Evolutionary conservation across 257 asterid genomes (phyloP), one percentile per base, ranked within the genome.

Genomic region (Solanum appendiculatum): DNA sequence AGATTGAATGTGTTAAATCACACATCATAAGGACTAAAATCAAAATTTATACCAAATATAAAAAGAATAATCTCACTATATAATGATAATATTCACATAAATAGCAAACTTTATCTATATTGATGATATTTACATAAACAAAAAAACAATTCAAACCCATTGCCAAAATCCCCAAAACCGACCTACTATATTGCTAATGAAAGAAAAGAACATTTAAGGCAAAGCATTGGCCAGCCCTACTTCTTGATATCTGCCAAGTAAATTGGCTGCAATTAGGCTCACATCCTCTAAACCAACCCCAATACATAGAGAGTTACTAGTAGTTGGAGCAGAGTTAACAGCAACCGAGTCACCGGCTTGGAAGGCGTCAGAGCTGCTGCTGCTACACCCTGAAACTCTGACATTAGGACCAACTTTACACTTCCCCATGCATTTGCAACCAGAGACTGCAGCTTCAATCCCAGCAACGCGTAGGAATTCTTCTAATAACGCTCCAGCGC

Each of bases 401-500:
- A 97, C 96, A 88, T 92, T 93, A 1, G 99, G 99, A 7, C 98
- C 99, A n/a, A 91, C 91, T 4, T 90, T 91, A 89, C 99, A 97
- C 87, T 93, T 94, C 1, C 99, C 98, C 98, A 97, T 93, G 88
- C 98, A 97, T 89, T 94, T 97, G 93, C 99, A 95, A 18, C 96
- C 98, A 1, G 93, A 87, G 33, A 94, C 98, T 44, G 92, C 92
- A 69, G 89, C 94, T 89, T 94, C 95, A 9, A 87, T 84, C 58
- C 97, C 99, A 1, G 92, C 91, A 3, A 31, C 89, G 82, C 86
- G 90, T 87, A 90, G 93, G 34, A 97, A 92, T 84, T 94, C 93
- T 31, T 93, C 96, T 82, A 97, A n/a, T 42, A 95, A 34, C 13
- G 88, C 89, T 2, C 40, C 90, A 2, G 95, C 94, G 1, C 98